Evolutionary conservation across 805 yeast genomes (phyloP).

Genomic region (Yarrowia keelungensis): DNA sequence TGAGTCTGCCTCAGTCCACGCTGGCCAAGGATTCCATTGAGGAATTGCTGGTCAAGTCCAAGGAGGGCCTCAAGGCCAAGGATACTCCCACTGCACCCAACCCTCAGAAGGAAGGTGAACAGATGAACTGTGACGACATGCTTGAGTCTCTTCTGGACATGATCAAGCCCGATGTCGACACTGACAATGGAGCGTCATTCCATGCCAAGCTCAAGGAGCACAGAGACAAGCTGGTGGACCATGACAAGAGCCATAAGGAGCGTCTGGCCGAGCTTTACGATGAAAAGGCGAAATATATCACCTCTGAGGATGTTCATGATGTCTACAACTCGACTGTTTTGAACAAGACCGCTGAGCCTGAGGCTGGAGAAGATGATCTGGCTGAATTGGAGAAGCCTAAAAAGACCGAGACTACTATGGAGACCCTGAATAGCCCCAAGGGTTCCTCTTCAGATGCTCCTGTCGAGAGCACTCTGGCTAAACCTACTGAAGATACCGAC

Average conservation of each 20-base stretch:
- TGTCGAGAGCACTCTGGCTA: constrained; percentile 25
- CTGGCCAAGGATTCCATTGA: constrained; percentile 24
- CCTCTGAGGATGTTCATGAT: constrained; percentile 88
- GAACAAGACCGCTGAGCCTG: constrained; percentile 14
- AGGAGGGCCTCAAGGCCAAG: constrained; percentile 20
- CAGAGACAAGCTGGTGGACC: constrained; percentile 70
- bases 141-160: constrained; percentile 87
- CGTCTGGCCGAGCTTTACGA: constrained; percentile 70
- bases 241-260: constrained; percentile 65
- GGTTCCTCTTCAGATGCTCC: constrained; percentile 33
- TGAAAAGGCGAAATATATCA: constrained; percentile 77
- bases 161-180: constrained; percentile 55
- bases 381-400: constrained; percentile 24
- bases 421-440: constrained; percentile 19
- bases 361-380: constrained; percentile 32
- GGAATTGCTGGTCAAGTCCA: constrained; percentile 32
- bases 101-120: constrained; percentile 44
- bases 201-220: constrained; percentile 61
- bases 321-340: constrained; percentile 68
- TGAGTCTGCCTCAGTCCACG: constrained; percentile 3
- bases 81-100: constrained; percentile 37
- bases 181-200: constrained; percentile 55
- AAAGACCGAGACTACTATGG: constrained; percentile 6
- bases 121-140: constrained; percentile 83
- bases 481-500: constrained; percentile 40